Percentiles rank a stretch among this genome's conserved stretches.
These are phyloP conservation scores for Diddensiella santjacobensis DNA, from an alignment of 805 yeast species.

Conservation along the genomic window DNA sequence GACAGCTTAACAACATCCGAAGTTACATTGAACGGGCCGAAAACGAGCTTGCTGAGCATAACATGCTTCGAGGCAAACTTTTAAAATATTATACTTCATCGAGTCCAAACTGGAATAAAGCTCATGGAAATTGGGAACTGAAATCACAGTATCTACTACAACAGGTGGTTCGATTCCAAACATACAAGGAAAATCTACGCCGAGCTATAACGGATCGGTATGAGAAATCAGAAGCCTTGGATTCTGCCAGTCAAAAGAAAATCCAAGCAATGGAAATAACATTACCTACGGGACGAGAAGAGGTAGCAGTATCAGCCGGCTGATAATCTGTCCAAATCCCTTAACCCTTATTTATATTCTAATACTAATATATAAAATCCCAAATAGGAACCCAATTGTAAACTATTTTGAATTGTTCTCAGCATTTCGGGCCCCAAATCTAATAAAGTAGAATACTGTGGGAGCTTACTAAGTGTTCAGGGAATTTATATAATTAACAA, in stretches of 20 bases:
- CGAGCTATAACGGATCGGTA: conserved; percentile 21
- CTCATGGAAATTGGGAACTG: conserved; percentile 33
- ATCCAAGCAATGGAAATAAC: background rate
- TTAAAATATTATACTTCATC: conserved; percentile 33
- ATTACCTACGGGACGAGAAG: background rate
- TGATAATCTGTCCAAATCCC: background rate
- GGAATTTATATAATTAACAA: no score
- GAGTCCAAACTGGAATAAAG: conserved; percentile 26
- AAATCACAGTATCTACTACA: conserved; percentile 31
- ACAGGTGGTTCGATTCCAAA: conserved; percentile 29
- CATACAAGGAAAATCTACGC: conserved; percentile 27
- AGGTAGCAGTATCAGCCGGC: background rate
- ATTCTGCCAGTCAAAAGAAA: background rate
- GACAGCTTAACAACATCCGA: conserved; percentile 41
- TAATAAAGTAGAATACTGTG: no score
- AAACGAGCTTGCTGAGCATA: conserved; percentile 42
- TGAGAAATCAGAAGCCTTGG: conserved; percentile 7
- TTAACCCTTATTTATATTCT: background rate
- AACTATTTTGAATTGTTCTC: no score
- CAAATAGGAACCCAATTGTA: no score
- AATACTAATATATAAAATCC: no score
- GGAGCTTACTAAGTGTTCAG: no score
- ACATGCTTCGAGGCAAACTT: conserved; percentile 37
- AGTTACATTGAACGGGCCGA: conserved; percentile 41
- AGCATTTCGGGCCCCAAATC: no score